Base-by-base conservation (phyloP, 768 basidiomycete species). In the Trametes coccinea region DNA sequence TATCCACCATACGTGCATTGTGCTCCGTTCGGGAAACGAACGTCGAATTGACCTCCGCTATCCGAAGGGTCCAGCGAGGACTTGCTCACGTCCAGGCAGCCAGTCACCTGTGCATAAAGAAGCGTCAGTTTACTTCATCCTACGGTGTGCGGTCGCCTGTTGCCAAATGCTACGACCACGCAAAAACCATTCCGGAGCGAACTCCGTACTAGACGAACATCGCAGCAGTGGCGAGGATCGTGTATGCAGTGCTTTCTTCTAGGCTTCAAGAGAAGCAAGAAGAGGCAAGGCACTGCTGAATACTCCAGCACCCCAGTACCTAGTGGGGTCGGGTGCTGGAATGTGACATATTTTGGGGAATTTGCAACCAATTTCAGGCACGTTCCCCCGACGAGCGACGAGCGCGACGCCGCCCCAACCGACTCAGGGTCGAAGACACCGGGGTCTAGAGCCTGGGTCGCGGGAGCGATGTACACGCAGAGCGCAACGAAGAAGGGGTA, bases 11-110 rank as follows among this genome's bases (percentile, higher is more conserved):
- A 83, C 3, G 75, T 74, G 69, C 82, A 83, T 51, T 80, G 79
- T 22, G 82, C 82, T n/a, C 82, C 82, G 52, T 83, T 77, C 1
- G 81, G 82, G 65, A 76, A 83, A 27, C 82, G 76, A 45, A 77
- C 73, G 51, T 83, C 82, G 59, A 81, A 77, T 64, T 83, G 82
- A 9, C 82, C 82, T 5, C 82, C 82, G 4, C 74, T 72, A 44
- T 83, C 80, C 48, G 61, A 64, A 11, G 66, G 57, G 17, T 61
- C 65, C 14, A 69, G 67, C 7, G 67, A 67, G 43, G 75, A 77
- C 17, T 76, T 74, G 56, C 72, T 66, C 56, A 60, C 33, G 52
- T 75, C 73, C 46, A 79, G 65, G 53, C 78, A 79, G n/a, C 78
- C 77, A 4, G 78, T 79, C 43, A 78, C 70, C 78, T 79, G 49